Base-by-base conservation (phyloP, 169 alveolate species). In the Cryptosporidium sp. region DNA sequence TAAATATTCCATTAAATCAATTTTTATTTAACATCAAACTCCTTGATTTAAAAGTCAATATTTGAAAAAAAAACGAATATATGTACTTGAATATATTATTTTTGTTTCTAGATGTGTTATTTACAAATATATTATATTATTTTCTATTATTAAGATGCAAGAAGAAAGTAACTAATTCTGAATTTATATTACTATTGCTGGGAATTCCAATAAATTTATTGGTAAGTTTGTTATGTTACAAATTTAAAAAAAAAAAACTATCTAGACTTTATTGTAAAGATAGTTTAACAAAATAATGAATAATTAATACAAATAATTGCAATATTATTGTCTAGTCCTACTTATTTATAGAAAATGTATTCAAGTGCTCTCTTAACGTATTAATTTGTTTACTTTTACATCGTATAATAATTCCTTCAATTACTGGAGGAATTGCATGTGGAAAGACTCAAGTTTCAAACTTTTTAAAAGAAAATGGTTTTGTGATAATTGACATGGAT, bases 341-440 rank as follows among this genome's bases (percentile, higher is more conserved):
- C 8, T 2, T 56, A 7, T 26, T 56, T 56, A 23, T 9, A 1
- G n/a, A 26, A 4, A 56, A 26, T 26, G 0, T 56, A 3, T 6
- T 56, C 14, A 26, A 56, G 67, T 5, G 4, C 14, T 56, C n/a
- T 10, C 6, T 56, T 37, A 56, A 26, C 12, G 2, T 39, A 39
- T 33, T 35, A 5, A n/a, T 80, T 29, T 80, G 29, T 18, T 62
- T 80, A 31, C 62, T 60, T 10, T 18, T 80, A 3, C 89, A 80
- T 37, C 62, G 89, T 21, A 62, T 80, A 2, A 26, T 65, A 12
- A 53, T 80, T 26, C 60, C 68, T 6, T 39, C 94, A 8, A 52
- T 93, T 18, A 93, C 95, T 3, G 95, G 95, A 23, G 95, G 95
- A 6, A 67, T 93, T 58, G 94, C 92, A 14, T 68, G 94, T 31